Evolutionary conservation across 73 alveolate species (phyloP), one percentile per base, ranked within the genome.

Genomic region (Paramecium biaurelia): DNA sequence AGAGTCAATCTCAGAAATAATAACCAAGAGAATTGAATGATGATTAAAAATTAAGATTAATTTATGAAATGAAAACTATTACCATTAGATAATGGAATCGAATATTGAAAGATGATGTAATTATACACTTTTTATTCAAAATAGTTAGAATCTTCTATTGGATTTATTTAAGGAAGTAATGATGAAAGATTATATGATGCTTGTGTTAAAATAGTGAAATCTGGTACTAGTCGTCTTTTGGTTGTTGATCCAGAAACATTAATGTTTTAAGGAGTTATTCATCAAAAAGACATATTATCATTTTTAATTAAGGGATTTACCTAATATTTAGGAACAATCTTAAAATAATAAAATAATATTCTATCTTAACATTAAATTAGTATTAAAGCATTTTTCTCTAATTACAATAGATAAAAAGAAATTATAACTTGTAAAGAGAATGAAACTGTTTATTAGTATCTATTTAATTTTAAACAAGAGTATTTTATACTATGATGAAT

Each of bases 221-320:
- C 70, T 1, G 74, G 90, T 6, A 47, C 56, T 4, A 79, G 74
- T 21, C 35, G 90, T 4, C 45, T 47, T 20, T 30, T 79, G 7
- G 90, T 79, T 0, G 74, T 79, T 43, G 90, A 79, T 43, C 90
- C 90, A 43, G 90, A 79, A 79, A 24, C 47, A 9, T 21, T 37
- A 23, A 79, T 79, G 76, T 30, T 47, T 43, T 12, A 38, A 23
- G 90, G 90, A 20, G 56, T 41, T 8, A 38, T 79, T 43, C 74
- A 79, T 21, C 20, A 79, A 47, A 79, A 79, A 30, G 90, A 79
- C 18, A 45, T 79, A 2, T 24, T 79, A 24, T 58, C 56, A 15
- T 79, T 79, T 45, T 45, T 79, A 21, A 79, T 79, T 2, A 79
- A 79, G 12, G 90, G 90, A 5, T 79, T 79, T 45, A 79, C 90